phyloP scores from a whole-genome alignment of 164 flowering plant genomes.

The Magnolia sinica region DNA sequence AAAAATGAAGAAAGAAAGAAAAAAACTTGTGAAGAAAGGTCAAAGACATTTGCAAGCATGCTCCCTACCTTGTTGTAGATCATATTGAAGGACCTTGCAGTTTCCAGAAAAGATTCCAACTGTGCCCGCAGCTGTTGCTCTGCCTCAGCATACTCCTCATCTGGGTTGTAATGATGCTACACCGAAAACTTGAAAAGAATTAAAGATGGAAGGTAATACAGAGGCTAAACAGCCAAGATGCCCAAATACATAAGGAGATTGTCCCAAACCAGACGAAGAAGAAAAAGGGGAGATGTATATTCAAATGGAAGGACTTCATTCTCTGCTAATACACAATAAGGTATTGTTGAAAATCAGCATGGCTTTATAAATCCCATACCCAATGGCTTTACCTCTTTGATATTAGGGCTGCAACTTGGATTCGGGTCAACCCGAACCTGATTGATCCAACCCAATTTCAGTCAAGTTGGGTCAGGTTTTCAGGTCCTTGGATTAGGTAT shows the following conservation, averaged over 20 bases:
- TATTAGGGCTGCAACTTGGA: too few relatives aligned
- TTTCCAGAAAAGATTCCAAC: constrained; percentile 88
- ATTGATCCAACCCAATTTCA: too few relatives aligned
- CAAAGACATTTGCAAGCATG: neutral
- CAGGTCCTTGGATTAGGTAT: too few relatives aligned
- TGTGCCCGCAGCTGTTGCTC: constrained; percentile 67
- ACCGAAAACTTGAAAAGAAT: constrained; percentile 4
- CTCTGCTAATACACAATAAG: too few relatives aligned
- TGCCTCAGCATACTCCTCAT: constrained; percentile 81
- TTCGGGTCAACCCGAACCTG: too few relatives aligned
- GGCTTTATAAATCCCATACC: too few relatives aligned
- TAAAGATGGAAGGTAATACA: neutral
- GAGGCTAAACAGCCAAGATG: neutral
- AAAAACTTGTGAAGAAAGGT: neutral
- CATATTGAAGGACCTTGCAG: constrained; percentile 82
- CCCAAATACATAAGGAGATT: neutral
- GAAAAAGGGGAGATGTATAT: too few relatives aligned
- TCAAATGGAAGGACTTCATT: too few relatives aligned
- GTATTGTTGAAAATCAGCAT: too few relatives aligned
- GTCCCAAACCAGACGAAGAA: neutral
- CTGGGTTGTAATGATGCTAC: constrained; percentile 90
- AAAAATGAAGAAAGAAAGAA: neutral
- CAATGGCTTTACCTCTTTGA: too few relatives aligned
- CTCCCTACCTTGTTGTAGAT: constrained; percentile 81
- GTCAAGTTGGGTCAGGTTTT: too few relatives aligned